Percentiles rank a stretch among this genome's conserved stretches.
phyloP scores from a whole-genome alignment of 495 filamentous ascomycete genomes.

The Daldinia bambusicola region DNA sequence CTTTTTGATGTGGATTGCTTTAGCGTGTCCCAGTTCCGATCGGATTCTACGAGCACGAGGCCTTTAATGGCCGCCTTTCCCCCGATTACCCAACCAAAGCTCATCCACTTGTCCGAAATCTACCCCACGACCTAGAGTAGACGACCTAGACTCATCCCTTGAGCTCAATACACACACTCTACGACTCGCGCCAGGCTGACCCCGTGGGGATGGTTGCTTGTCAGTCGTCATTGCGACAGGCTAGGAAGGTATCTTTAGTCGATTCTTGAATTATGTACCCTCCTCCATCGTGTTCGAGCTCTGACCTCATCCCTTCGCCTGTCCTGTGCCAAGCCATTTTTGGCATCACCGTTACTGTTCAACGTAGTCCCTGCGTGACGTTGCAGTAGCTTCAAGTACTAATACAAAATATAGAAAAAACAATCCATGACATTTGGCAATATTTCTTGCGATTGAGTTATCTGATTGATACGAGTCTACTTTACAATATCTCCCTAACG shows the following conservation, averaged over 20 bases:
- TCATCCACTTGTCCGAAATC: constrained; percentile 57
- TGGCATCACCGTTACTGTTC: constrained; percentile 15
- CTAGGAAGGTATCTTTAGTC: constrained; percentile 21
- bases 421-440: constrained; percentile 20
- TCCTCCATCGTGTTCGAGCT: constrained; percentile 11
- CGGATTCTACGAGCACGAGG: constrained; percentile 27
- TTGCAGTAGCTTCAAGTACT: constrained; percentile 32
- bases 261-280: constrained; percentile 31
- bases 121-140: constrained; percentile 43
- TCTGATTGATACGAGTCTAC: constrained; percentile 26
- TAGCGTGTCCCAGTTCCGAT: constrained; percentile 19
- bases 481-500: constrained; percentile 22
- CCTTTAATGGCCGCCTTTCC: constrained; percentile 37
- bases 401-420: constrained; percentile 29
- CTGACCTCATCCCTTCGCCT: constrained; percentile 36
- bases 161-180: constrained; percentile 13
- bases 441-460: constrained; percentile 11
- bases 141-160: constrained; percentile 40
- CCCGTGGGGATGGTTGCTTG: constrained; percentile 38
- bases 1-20: constrained; percentile 24
- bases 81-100: constrained; percentile 51
- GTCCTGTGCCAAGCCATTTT: constrained; percentile 21
- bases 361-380: constrained; percentile 19
- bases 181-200: constrained; percentile 35
- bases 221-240: constrained; percentile 35